Percentiles rank a stretch among this genome's conserved stretches.
These are phyloP conservation scores for Microsporum audouinii DNA, from an alignment of 2,329 filamentous ascomycete genomes.

Conservation along the genomic window DNA sequence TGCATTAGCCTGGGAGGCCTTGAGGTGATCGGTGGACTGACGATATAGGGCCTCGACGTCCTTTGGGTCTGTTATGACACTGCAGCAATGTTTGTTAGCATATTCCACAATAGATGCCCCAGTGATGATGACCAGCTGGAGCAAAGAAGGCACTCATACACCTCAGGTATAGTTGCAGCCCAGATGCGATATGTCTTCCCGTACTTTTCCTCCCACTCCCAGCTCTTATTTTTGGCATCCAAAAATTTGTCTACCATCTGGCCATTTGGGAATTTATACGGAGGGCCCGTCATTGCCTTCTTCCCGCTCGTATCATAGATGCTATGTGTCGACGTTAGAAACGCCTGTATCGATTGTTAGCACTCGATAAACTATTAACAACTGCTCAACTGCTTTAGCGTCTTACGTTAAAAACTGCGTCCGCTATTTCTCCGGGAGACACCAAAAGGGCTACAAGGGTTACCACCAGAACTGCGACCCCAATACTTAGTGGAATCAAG, in stretches of 20 bases:
- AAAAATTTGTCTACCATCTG: not conserved
- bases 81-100: slow-evolving; percentile 11
- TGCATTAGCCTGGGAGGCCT: slow-evolving; percentile 33
- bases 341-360: not conserved
- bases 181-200: slow-evolving; percentile 5
- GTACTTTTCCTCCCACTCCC: slow-evolving; percentile 5
- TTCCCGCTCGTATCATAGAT: not conserved
- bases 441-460: not conserved
- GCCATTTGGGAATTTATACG: slow-evolving; percentile 1
- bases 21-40: slow-evolving; percentile 37
- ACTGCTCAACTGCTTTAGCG: not conserved
- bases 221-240: not conserved
- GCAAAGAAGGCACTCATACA: not conserved
- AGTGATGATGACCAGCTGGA: no score
- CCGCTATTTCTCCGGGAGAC: not conserved
- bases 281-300: not conserved
- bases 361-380: not conserved
- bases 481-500: not conserved
- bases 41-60: slow-evolving; percentile 30
- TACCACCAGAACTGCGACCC: not conserved
- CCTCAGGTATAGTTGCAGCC: not conserved
- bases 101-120: not conserved
- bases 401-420: not conserved
- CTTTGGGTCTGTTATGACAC: slow-evolving; percentile 27
- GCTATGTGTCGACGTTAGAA: not conserved